These are phyloP conservation scores for Backusella sp. DNA, from an alignment of 192 early-diverging fungal genomes.

Conservation along the genomic window DNA sequence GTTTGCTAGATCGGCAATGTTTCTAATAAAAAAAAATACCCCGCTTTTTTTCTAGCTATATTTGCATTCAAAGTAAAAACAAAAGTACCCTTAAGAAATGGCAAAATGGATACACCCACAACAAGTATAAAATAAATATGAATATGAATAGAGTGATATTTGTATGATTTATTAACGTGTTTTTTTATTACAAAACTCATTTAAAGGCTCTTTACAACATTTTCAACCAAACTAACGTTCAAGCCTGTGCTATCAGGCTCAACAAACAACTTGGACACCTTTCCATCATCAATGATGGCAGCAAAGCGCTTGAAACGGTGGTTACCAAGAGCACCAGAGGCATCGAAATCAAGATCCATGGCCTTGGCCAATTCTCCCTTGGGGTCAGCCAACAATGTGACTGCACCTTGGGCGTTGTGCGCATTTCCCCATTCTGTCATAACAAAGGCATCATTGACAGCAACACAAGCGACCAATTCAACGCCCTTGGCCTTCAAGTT, in stretches of 20 bases:
- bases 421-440: slow-evolving; percentile 54
- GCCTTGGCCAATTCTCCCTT: slow-evolving; percentile 50
- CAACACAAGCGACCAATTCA: slow-evolving; percentile 52
- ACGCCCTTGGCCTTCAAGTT: slow-evolving; percentile 50
- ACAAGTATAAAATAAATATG: too few relatives aligned
- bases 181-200: not conserved
- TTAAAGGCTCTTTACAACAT: slow-evolving; percentile 43
- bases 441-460: slow-evolving; percentile 58
- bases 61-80: too few relatives aligned
- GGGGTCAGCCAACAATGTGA: slow-evolving; percentile 55
- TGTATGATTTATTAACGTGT: too few relatives aligned
- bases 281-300: slow-evolving; percentile 45
- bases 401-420: slow-evolving; percentile 38
- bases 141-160: too few relatives aligned
- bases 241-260: slow-evolving; percentile 57
- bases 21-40: too few relatives aligned
- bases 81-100: too few relatives aligned
- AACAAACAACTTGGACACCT: slow-evolving; percentile 25
- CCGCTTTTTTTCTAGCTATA: too few relatives aligned
- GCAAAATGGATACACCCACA: too few relatives aligned
- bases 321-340: slow-evolving; percentile 52
- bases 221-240: slow-evolving; percentile 44
- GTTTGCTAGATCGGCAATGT: too few relatives aligned
- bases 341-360: slow-evolving; percentile 57
- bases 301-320: slow-evolving; percentile 53